These are phyloP conservation scores for Mycena galericulata DNA, from an alignment of 768 basidiomycete genomes.

Conservation along the genomic window DNA sequence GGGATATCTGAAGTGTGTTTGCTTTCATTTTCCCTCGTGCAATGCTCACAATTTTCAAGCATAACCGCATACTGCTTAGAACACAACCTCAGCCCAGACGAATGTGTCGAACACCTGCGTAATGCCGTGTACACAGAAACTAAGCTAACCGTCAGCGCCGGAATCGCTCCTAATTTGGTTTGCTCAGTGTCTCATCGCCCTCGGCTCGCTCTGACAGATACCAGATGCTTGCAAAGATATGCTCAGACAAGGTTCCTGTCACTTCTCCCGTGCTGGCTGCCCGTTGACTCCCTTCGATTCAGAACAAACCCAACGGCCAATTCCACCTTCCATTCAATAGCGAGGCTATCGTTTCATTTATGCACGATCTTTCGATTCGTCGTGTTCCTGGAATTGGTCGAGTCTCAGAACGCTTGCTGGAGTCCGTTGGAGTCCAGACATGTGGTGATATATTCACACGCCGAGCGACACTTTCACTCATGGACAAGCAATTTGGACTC, in stretches of 20 bases:
- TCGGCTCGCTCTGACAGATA: slow-evolving; percentile 33
- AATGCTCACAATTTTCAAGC: slow-evolving; percentile 49
- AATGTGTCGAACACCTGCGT: slow-evolving; percentile 86
- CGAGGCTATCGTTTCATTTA: slow-evolving; percentile 76
- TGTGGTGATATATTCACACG: slow-evolving; percentile 91
- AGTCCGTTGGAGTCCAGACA: slow-evolving; percentile 90
- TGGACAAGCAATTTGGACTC: slow-evolving; percentile 91
- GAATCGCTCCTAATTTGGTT: slow-evolving; percentile 96
- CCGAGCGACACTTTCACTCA: slow-evolving; percentile 77
- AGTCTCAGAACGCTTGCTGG: slow-evolving; percentile 89
- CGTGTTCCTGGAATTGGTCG: slow-evolving; percentile 92
- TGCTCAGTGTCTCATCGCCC: slow-evolving; percentile 39
- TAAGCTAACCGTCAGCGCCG: slow-evolving; percentile 90
- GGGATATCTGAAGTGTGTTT: slow-evolving; percentile 84
- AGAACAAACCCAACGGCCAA: slow-evolving; percentile 97
- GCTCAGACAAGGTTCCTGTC: slow-evolving; percentile 82
- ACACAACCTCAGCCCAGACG: slow-evolving; percentile 71
- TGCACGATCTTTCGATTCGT: slow-evolving; percentile 84
- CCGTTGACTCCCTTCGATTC: slow-evolving; percentile 8
- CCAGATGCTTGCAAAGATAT: slow-evolving; percentile 96
- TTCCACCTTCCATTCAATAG: slow-evolving; percentile 79
- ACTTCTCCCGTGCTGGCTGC: not conserved
- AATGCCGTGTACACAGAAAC: slow-evolving; percentile 81
- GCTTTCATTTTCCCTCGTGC: slow-evolving; percentile 2
- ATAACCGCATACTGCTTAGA: slow-evolving; percentile 87